These are phyloP conservation scores for Macaranga tanarius DNA, from an alignment of 441 rosid species.

Conservation along the genomic window DNA sequence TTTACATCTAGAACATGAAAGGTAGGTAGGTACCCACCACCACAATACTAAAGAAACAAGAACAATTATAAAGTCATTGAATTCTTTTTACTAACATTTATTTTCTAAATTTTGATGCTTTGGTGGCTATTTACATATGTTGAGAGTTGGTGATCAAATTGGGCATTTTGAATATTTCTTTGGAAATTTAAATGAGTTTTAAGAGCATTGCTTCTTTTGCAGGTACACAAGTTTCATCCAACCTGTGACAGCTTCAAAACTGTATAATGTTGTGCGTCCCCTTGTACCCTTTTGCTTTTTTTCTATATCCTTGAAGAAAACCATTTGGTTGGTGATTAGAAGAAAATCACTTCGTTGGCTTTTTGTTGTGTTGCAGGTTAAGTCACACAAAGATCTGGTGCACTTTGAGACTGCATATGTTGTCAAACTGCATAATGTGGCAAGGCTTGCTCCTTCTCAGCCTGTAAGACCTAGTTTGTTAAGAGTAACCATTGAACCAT, in stretches of 20 bases:
- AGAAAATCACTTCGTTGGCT: conserved; percentile 11
- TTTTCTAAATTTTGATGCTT: background rate
- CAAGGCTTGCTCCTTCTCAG: conserved; percentile 81
- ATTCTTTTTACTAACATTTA: background rate
- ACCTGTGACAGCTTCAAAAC: conserved; percentile 86
- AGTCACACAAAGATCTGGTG: conserved; percentile 79
- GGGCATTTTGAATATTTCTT: background rate
- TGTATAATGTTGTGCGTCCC: conserved; percentile 73
- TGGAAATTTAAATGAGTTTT: background rate
- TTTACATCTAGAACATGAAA: too few species aligned
- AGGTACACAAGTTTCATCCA: conserved; percentile 99
- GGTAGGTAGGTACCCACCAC: too few species aligned
- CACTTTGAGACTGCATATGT: conserved; percentile 99
- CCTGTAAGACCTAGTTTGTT: conserved; percentile 52
- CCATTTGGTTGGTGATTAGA: background rate
- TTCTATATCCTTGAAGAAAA: background rate
- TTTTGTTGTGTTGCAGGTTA: conserved; percentile 55
- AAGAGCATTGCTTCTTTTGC: conserved; percentile 15
- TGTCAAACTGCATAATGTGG: conserved; percentile 85
- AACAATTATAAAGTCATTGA: too few species aligned
- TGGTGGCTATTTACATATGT: background rate
- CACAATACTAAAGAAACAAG: too few species aligned
- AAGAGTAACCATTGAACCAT: background rate
- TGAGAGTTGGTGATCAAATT: background rate
- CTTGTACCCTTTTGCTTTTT: conserved; percentile 5